Conservation (phyloP, 345 rosid genomes). For the Heritiera littoralis region DNA sequence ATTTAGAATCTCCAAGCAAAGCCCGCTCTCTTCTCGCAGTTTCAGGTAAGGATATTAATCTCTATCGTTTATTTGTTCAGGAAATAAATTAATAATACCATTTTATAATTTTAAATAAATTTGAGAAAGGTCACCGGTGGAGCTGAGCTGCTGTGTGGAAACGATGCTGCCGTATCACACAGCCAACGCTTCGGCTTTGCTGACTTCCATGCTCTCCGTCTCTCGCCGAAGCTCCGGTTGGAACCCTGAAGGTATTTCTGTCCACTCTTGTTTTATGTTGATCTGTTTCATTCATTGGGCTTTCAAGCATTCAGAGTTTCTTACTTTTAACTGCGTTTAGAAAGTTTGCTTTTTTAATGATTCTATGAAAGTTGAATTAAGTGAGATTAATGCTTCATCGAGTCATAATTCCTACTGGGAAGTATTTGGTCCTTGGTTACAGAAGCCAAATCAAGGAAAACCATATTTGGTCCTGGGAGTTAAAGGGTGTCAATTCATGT, state of each 20-base stretch:
- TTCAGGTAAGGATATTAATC: constrained; percentile 52
- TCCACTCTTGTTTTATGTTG: not conserved
- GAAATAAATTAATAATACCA: not conserved
- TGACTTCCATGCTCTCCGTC: constrained; percentile 78
- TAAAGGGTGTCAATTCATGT: not conserved
- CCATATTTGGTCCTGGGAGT: not conserved
- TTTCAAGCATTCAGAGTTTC: constrained; percentile 4
- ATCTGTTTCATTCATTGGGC: not conserved
- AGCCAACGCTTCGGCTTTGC: constrained; percentile 83
- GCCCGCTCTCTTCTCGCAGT: constrained; percentile 49
- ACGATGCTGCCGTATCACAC: constrained; percentile 84
- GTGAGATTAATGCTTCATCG: not conserved
- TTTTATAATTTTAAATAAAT: not conserved
- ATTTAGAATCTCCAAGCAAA: constrained; percentile 46
- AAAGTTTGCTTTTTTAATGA: not conserved
- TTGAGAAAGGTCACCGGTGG: constrained; percentile 66
- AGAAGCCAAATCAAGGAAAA: not conserved
- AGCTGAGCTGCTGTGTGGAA: constrained; percentile 74
- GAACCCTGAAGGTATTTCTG: constrained; percentile 59
- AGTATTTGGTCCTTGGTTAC: not conserved
- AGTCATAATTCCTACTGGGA: not conserved
- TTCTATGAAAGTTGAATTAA: not conserved
- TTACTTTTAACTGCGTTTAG: not conserved
- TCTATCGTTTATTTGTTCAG: not conserved
- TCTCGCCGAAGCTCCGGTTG: constrained; percentile 59